Percentiles rank a stretch among this genome's conserved stretches.
Conservation (phyloP, 169 alveolate genomes). For the Cryptosporidium andersoni region DNA sequence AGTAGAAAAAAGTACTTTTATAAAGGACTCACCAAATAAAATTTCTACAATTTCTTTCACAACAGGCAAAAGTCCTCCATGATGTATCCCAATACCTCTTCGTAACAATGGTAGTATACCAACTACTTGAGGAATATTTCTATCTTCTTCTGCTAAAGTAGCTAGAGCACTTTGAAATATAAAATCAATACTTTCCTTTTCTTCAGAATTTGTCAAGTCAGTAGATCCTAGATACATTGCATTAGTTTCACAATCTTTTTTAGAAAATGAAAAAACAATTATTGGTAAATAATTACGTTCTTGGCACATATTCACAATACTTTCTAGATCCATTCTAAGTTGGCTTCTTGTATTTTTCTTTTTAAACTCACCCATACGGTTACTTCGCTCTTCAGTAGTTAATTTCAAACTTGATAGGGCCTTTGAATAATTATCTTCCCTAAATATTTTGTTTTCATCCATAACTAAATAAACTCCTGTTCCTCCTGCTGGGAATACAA, state of each 20-base stretch:
- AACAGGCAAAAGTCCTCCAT: conserved; percentile 97
- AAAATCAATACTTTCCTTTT: conserved; percentile 89
- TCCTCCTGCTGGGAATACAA: conserved; percentile 93
- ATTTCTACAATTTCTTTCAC: conserved; percentile 96
- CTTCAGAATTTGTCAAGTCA: conserved; percentile 85
- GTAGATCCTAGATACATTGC: conserved; percentile 89
- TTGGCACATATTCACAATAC: conserved; percentile 92
- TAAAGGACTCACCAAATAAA: conserved; percentile 94
- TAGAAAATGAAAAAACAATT: conserved; percentile 96
- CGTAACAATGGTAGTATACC: conserved; percentile 89
- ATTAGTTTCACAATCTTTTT: conserved; percentile 95
- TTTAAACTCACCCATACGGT: neutral
- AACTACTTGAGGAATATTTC: conserved; percentile 90
- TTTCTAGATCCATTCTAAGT: conserved; percentile 87
- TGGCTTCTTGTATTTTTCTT: conserved; percentile 33
- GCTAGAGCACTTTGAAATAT: conserved; percentile 95
- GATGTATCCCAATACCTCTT: conserved; percentile 98
- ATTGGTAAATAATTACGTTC: conserved; percentile 92
- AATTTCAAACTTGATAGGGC: conserved; percentile 70
- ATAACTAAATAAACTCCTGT: conserved; percentile 93
- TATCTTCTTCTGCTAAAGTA: conserved; percentile 95
- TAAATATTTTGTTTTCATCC: conserved; percentile 92
- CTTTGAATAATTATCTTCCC: conserved; percentile 77
- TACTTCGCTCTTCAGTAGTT: conserved; percentile 60
- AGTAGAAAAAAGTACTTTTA: conserved; percentile 95